Conservation (phyloP, 192 early-diverging fungal species). For the Coemansia sp. region DNA sequence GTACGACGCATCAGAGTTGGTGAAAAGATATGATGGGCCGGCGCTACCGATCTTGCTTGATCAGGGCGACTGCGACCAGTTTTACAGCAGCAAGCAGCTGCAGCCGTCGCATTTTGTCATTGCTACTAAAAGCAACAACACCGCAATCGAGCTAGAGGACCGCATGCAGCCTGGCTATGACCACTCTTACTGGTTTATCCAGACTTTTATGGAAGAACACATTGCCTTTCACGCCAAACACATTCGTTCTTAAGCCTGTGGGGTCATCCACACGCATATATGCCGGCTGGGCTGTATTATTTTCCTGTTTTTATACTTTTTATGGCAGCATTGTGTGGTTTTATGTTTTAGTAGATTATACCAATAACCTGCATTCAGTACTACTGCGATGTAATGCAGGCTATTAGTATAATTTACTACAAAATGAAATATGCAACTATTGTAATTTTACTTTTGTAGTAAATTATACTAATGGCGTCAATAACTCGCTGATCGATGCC, state of each 20-base stretch:
- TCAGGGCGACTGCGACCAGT: constrained; percentile 73
- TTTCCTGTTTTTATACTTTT: not conserved
- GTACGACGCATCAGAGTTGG: constrained; percentile 76
- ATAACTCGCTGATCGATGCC: not conserved
- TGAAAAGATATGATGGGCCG: constrained; percentile 54
- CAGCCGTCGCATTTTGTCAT: constrained; percentile 60
- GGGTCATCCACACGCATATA: not conserved
- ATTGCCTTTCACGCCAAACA: constrained; percentile 70
- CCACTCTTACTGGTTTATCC: constrained; percentile 85
- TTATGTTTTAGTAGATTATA: not conserved
- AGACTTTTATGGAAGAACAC: constrained; percentile 76
- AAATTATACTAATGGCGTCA: constrained; percentile 1
- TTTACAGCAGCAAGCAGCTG: constrained; percentile 66
- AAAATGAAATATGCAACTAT: no score
- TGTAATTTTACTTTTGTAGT: not conserved
- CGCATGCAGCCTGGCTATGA: constrained; percentile 80
- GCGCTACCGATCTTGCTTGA: constrained; percentile 45
- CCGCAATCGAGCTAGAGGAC: constrained; percentile 57
- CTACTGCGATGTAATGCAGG: no score
- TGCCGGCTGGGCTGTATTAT: not conserved
- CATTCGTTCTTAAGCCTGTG: constrained; percentile 16
- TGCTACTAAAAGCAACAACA: constrained; percentile 43
- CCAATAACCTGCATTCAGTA: not conserved
- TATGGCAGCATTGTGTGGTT: not conserved
- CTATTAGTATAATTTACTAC: no score